These are phyloP conservation scores for Claviceps monticola DNA, from an alignment of 2,329 filamentous ascomycete genomes.

Conservation along the genomic window DNA sequence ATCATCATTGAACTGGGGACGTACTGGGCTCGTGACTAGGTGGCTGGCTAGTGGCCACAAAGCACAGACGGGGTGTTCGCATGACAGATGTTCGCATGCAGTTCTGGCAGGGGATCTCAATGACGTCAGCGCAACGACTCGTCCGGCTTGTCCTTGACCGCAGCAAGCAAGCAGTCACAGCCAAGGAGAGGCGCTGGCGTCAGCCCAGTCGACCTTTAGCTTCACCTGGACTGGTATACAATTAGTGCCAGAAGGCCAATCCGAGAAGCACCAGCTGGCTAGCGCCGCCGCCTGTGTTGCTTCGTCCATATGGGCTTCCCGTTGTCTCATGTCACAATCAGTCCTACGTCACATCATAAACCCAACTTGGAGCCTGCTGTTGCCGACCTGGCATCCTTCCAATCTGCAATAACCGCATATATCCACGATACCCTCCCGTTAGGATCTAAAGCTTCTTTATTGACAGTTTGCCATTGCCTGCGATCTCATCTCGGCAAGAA, in stretches of 20 bases:
- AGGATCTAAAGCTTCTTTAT: not conserved
- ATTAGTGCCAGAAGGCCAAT: not conserved
- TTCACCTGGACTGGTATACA: too few relatives aligned
- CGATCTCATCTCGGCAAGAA: not conserved
- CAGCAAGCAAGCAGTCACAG: not conserved
- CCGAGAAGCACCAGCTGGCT: conserved; percentile 1
- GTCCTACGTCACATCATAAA: conserved; percentile 2
- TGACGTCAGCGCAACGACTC: conserved; percentile 11
- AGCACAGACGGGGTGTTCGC: too few relatives aligned
- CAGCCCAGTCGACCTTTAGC: not conserved
- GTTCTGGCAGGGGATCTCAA: conserved; percentile 8
- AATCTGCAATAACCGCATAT: not conserved
- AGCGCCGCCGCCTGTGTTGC: not conserved
- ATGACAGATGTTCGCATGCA: not conserved
- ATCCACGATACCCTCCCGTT: not conserved
- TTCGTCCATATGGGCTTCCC: not conserved
- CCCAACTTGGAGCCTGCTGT: not conserved
- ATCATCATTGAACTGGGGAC: too few relatives aligned
- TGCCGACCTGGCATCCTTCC: not conserved
- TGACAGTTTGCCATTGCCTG: not conserved
- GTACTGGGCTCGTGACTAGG: too few relatives aligned
- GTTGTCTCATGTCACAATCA: not conserved
- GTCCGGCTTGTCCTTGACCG: too few relatives aligned
- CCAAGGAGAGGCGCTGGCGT: not conserved
- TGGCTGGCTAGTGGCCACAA: too few relatives aligned